phyloP scores from a whole-genome alignment of 2,329 filamentous ascomycete species.

The Trichoderma breve region DNA sequence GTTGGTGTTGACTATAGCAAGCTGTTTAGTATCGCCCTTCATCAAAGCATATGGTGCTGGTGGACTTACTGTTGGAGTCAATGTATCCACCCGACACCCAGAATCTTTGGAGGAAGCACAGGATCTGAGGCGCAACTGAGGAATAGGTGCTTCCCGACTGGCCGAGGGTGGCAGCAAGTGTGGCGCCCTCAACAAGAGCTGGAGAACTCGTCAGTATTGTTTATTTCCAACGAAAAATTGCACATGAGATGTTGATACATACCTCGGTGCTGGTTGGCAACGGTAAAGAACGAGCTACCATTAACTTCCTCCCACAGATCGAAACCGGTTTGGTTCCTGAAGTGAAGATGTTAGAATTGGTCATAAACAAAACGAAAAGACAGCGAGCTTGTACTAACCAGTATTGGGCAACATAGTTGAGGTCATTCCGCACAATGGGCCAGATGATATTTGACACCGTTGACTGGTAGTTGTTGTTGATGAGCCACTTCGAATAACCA shows the following conservation, averaged over 20 bases:
- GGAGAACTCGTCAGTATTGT: background rate
- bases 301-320: conserved; percentile 83
- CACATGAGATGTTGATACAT: conserved; percentile 27
- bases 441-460: conserved; percentile 59
- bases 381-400: conserved; percentile 43
- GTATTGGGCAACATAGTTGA: conserved; percentile 72
- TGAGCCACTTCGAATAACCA: conserved; percentile 69
- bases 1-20: conserved; percentile 50
- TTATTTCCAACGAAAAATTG: background rate
- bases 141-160: conserved; percentile 60
- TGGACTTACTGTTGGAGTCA: conserved; percentile 58
- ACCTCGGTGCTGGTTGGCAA: conserved; percentile 65
- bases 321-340: conserved; percentile 58
- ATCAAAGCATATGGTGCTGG: background rate
- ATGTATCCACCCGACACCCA: conserved; percentile 65
- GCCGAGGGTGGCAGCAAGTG: conserved; percentile 63
- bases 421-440: conserved; percentile 74
- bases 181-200: conserved; percentile 64
- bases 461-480: conserved; percentile 61
- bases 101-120: conserved; percentile 73
- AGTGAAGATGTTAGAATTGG: background rate
- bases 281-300: conserved; percentile 77
- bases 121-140: conserved; percentile 64
- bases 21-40: background rate
- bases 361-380: background rate